Conservation (phyloP, 768 basidiomycete species). For the Dendrothele bispora region DNA sequence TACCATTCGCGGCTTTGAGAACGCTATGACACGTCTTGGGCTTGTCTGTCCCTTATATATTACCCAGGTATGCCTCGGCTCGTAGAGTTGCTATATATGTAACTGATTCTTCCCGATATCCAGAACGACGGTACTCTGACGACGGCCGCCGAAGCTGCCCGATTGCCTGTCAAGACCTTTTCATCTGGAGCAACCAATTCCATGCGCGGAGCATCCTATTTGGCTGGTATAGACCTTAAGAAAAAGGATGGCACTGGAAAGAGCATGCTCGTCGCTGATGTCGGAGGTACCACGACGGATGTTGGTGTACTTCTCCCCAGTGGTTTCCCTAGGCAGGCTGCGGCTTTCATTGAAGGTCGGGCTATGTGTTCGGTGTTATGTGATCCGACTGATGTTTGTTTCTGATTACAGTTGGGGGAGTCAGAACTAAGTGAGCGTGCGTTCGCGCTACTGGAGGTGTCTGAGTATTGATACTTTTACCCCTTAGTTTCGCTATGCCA, state of each 20-base stretch:
- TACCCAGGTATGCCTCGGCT: conserved; percentile 36
- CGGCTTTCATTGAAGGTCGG: conserved; percentile 60
- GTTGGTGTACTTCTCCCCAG: conserved; percentile 60
- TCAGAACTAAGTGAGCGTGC: conserved; percentile 46
- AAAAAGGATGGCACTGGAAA: conserved; percentile 20
- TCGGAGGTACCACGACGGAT: conserved; percentile 68
- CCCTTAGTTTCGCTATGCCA: conserved; percentile 50
- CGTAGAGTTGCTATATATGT: too few relatives aligned
- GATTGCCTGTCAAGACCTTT: conserved; percentile 63
- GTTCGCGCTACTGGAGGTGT: too few relatives aligned
- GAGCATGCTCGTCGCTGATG: conserved; percentile 54
- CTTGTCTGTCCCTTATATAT: conserved; percentile 52
- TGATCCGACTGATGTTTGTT: too few relatives aligned
- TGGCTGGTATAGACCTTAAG: conserved; percentile 41
- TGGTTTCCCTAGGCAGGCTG: conserved; percentile 66
- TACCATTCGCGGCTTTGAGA: conserved; percentile 54
- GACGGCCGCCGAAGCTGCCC: conserved; percentile 46
- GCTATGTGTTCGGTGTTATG: too few relatives aligned
- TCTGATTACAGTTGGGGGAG: conserved; percentile 62
- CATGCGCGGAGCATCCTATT: conserved; percentile 66
- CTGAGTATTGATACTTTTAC: background rate
- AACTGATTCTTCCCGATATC: background rate
- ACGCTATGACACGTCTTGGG: conserved; percentile 46
- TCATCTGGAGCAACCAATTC: conserved; percentile 66
- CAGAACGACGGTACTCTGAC: conserved; percentile 60